Percentiles rank a stretch among this genome's conserved stretches.
phyloP scores from a whole-genome alignment of 208 protist genomes.

The Kentomonas sorsogonicus region DNA sequence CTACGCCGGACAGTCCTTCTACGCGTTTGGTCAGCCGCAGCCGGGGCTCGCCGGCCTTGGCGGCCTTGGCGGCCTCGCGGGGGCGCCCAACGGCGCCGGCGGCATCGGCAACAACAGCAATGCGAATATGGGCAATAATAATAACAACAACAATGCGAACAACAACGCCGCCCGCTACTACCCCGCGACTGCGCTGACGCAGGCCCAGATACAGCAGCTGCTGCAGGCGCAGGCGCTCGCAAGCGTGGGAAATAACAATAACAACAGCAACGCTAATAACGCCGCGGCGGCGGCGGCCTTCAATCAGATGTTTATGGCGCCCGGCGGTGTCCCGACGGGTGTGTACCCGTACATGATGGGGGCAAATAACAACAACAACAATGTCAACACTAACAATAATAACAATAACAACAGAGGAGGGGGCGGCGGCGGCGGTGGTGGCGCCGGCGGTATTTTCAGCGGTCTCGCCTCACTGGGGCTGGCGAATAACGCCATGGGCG shows the following conservation, averaged over 20 bases:
- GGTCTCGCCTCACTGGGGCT: too few relatives aligned
- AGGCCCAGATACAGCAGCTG: too few relatives aligned
- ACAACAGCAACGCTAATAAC: background rate
- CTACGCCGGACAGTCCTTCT: too few relatives aligned
- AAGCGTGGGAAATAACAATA: background rate
- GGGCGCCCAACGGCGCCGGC: background rate
- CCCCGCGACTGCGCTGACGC: too few relatives aligned
- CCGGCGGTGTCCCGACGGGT: too few relatives aligned
- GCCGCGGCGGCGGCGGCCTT: too few relatives aligned
- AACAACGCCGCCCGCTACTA: background rate
- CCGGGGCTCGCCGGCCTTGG: too few relatives aligned
- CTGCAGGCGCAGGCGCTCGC: too few relatives aligned
- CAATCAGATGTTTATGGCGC: background rate
- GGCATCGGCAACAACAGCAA: background rate
- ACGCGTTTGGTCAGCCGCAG: too few relatives aligned
- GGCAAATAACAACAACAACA: background rate
- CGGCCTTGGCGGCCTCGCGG: background rate
- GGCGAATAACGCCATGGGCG: too few relatives aligned
- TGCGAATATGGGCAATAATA: background rate
- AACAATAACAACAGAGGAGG: background rate
- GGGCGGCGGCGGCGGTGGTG: too few relatives aligned
- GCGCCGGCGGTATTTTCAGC: too few relatives aligned
- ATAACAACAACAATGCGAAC: background rate
- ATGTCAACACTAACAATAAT: background rate
- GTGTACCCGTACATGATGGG: background rate